These are phyloP conservation scores for Daldinia childiae DNA, from an alignment of 495 filamentous ascomycete genomes.

Conservation along the genomic window DNA sequence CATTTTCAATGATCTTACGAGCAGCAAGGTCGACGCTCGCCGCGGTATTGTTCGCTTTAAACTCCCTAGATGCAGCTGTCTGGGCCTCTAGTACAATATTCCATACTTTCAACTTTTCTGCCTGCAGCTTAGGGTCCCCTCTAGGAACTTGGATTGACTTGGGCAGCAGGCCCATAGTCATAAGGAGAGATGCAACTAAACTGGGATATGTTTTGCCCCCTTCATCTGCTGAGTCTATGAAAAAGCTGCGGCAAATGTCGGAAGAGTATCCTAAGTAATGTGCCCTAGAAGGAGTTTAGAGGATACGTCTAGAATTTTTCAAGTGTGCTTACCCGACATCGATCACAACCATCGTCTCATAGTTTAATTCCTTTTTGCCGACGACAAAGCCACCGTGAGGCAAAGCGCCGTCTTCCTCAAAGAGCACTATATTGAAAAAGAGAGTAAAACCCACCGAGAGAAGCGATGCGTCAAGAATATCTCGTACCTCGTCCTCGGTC, in stretches of 20 bases:
- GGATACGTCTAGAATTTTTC: background rate
- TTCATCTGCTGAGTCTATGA: constrained; percentile 42
- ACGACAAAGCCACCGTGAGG: constrained; percentile 63
- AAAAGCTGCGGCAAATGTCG: constrained; percentile 67
- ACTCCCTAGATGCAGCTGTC: constrained; percentile 53
- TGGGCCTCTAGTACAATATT: constrained; percentile 62
- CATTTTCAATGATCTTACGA: constrained; percentile 57
- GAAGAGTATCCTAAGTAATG: constrained; percentile 67
- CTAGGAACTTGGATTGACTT: background rate
- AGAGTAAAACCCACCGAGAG: constrained; percentile 57
- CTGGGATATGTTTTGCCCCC: background rate
- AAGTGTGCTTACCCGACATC: constrained; percentile 59
- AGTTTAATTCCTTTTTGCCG: constrained; percentile 56
- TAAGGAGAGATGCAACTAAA: background rate
- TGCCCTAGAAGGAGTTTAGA: constrained; percentile 49
- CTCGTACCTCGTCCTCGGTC: constrained; percentile 61
- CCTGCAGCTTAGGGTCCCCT: constrained; percentile 30
- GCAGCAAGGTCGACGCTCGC: constrained; percentile 65
- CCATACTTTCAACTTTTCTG: constrained; percentile 63
- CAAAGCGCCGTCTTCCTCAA: constrained; percentile 63
- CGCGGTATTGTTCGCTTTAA: constrained; percentile 57
- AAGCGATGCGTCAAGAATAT: constrained; percentile 60
- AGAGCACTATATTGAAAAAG: constrained; percentile 67
- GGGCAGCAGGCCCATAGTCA: background rate
- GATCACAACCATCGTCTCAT: constrained; percentile 64